These are phyloP conservation scores for Halocafeteria seosinensis DNA, from an alignment of 108 stramenopile species.

Conservation along the genomic window DNA sequence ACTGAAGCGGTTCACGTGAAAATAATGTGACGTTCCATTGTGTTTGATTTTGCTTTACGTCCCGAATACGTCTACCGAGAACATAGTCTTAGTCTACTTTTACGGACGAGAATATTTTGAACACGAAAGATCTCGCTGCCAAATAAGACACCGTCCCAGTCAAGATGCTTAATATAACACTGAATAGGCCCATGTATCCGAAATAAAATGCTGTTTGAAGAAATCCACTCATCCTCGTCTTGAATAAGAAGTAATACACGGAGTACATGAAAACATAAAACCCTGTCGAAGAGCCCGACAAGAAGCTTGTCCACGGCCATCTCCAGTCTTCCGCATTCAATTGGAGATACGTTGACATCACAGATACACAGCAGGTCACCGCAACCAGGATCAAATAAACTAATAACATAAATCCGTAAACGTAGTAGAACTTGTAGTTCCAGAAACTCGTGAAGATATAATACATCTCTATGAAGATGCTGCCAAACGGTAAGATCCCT, in stretches of 20 bases:
- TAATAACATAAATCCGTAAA: conserved; percentile 86
- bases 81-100: too few relatives aligned
- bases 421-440: conserved; percentile 98
- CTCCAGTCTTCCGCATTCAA: conserved; percentile 89
- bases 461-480: conserved; percentile 93
- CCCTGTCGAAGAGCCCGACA: conserved; percentile 65
- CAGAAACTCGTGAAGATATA: conserved; percentile 76
- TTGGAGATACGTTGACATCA: conserved; percentile 87
- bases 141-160: conserved; percentile 68
- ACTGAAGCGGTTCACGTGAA: too few relatives aligned
- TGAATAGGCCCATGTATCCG: conserved; percentile 69
- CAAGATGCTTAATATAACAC: conserved; percentile 51
- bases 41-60: too few relatives aligned
- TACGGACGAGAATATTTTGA: too few relatives aligned
- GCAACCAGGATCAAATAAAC: conserved; percentile 78
- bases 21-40: too few relatives aligned
- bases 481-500: conserved; percentile 77
- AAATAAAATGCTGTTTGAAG: conserved; percentile 82
- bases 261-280: conserved; percentile 86
- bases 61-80: too few relatives aligned
- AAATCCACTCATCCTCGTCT: conserved; percentile 84
- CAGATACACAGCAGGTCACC: conserved; percentile 81
- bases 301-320: conserved; percentile 94
- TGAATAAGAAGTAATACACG: conserved; percentile 87
- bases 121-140: conserved; percentile 65